Percentiles rank a stretch among this genome's conserved stretches.
These are phyloP conservation scores for Cyclotella baltica DNA, from an alignment of 108 stramenopile species.

Conservation along the genomic window DNA sequence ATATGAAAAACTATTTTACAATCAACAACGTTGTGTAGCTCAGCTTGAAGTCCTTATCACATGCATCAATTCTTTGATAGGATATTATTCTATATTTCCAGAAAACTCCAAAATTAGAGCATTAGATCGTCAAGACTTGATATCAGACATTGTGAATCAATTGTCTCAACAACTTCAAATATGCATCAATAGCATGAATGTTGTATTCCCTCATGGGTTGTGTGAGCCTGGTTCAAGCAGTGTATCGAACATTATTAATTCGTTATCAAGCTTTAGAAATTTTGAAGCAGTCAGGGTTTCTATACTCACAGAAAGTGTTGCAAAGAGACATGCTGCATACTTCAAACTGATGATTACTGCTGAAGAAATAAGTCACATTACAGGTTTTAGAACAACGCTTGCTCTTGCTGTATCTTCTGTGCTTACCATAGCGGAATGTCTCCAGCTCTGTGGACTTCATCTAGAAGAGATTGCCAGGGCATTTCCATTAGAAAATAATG, in stretches of 20 bases:
- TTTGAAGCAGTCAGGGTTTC: constrained; percentile 2
- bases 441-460: neutral
- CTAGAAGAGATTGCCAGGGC: neutral
- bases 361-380: neutral
- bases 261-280: neutral
- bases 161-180: neutral
- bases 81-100: neutral
- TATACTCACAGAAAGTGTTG: neutral
- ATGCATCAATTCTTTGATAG: neutral
- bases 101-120: neutral
- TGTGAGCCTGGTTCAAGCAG: neutral
- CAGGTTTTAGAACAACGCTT: neutral
- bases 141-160: constrained; percentile 3
- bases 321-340: neutral
- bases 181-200: neutral
- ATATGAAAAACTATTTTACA: neutral
- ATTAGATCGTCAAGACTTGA: neutral
- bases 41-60: neutral
- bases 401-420: neutral
- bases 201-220: neutral
- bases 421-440: neutral
- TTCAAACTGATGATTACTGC: neutral
- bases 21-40: neutral
- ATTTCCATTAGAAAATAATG: neutral
- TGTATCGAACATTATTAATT: neutral